A percentile compares a stretch with the other conserved stretches of the same genome.
Conservation (phyloP, 2,329 filamentous ascomycete species). For the Cercospora beticola region DNA sequence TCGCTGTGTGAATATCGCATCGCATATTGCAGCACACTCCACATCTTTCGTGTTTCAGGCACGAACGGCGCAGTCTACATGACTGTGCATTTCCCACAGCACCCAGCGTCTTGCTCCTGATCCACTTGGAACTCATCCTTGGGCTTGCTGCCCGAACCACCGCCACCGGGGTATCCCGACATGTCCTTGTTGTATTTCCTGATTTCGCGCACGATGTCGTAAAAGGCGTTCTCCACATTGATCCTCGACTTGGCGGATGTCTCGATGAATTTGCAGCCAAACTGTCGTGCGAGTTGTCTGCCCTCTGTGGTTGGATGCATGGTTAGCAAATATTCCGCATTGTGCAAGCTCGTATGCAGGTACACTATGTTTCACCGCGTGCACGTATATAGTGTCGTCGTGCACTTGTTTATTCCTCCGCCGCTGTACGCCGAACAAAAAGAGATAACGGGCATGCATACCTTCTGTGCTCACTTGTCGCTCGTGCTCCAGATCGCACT, state of each 20-base stretch:
- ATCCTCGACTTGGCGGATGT: slow-evolving; percentile 97
- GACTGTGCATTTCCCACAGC: slow-evolving; percentile 82
- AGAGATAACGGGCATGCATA: slow-evolving; percentile 40
- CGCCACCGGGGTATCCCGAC: slow-evolving; percentile 73
- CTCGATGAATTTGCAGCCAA: slow-evolving; percentile 98
- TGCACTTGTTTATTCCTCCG: not conserved
- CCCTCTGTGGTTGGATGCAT: slow-evolving; percentile 64
- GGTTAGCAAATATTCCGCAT: slow-evolving; percentile 9
- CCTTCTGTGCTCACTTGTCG: slow-evolving; percentile 89
- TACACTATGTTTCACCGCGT: slow-evolving; percentile 1
- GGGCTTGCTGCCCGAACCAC: slow-evolving; percentile 45
- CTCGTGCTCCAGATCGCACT: slow-evolving; percentile 95
- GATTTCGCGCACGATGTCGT: slow-evolving; percentile 97
- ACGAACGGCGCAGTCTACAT: slow-evolving; percentile 61
- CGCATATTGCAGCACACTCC: slow-evolving; percentile 5
- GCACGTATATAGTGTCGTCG: slow-evolving; percentile 18
- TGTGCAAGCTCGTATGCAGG: slow-evolving; percentile 7
- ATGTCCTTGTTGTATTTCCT: slow-evolving; percentile 98
- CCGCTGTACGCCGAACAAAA: not conserved
- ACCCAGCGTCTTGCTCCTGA: slow-evolving; percentile 65
- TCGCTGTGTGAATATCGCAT: not conserved
- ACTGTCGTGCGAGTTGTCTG: slow-evolving; percentile 77
- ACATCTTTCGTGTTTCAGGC: slow-evolving; percentile 6
- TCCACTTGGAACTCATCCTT: slow-evolving; percentile 67
- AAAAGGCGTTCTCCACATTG: slow-evolving; percentile 98